These are phyloP conservation scores for Clavulina sp. DNA, from an alignment of 768 basidiomycete species.

Conservation along the genomic window DNA sequence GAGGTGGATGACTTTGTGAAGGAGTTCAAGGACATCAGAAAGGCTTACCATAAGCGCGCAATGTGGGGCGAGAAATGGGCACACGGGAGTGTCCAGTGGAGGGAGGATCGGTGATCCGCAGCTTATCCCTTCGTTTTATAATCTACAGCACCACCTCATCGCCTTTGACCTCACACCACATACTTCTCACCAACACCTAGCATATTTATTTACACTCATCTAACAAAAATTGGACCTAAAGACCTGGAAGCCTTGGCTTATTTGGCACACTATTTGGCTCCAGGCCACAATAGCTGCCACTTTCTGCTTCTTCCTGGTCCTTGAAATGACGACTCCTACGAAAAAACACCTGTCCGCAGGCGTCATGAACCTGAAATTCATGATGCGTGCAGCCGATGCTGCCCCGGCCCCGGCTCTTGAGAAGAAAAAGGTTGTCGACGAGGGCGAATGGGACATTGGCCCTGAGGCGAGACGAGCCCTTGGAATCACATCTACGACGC, in stretches of 20 bases:
- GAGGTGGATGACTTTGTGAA: conserved; percentile 77
- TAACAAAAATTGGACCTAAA: no score
- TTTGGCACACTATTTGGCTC: no score
- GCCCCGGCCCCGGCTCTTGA: neutral
- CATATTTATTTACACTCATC: no score
- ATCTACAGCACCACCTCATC: no score
- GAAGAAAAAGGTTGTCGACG: conserved; percentile 8
- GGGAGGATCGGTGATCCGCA: conserved; percentile 32
- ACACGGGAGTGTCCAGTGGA: conserved; percentile 71
- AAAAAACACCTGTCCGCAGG: no score
- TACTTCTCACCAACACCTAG: no score
- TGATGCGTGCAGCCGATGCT: conserved; percentile 3
- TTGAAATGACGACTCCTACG: no score
- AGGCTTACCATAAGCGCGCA: conserved; percentile 82
- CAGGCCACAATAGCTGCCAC: no score
- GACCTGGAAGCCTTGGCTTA: no score
- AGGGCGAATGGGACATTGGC: conserved; percentile 10
- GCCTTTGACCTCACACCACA: no score
- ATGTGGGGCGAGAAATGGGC: conserved; percentile 85
- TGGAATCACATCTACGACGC: no score
- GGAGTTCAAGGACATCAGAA: conserved; percentile 73
- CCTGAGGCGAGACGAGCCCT: conserved; percentile 1
- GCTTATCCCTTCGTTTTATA: neutral
- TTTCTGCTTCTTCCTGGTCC: no score
- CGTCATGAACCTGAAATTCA: conserved; percentile 11